Conservation (phyloP, 2,329 filamentous ascomycete genomes). For the Colletotrichum caudatum region DNA sequence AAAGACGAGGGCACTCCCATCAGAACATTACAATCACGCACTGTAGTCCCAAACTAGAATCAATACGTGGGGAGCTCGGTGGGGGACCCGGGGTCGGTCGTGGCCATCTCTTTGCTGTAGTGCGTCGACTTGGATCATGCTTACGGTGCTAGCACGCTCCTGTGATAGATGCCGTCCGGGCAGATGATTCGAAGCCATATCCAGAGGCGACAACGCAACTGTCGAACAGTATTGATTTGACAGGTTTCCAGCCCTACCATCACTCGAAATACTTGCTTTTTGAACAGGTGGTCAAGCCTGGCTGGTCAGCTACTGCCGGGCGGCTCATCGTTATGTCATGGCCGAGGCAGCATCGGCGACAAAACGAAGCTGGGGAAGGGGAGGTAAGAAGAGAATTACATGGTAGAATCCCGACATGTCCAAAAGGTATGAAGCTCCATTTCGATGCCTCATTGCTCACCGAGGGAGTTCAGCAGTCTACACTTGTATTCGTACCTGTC, state of each 20-base stretch:
- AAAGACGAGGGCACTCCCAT: constrained; percentile 1
- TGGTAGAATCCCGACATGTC: background rate
- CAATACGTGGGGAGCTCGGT: background rate
- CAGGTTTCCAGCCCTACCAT: background rate
- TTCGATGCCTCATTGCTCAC: constrained; percentile 20
- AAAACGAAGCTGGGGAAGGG: background rate
- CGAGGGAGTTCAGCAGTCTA: constrained; percentile 17
- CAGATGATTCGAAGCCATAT: background rate
- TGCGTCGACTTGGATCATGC: background rate
- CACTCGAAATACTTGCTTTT: background rate
- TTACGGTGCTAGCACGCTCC: background rate
- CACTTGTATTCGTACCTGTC: background rate
- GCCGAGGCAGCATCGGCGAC: background rate
- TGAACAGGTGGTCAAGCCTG: background rate
- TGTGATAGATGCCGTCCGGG: too few relatives aligned
- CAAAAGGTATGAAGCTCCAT: background rate
- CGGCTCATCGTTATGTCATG: background rate
- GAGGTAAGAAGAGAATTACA: background rate
- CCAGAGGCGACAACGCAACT: background rate
- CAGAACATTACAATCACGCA: constrained; percentile 1
- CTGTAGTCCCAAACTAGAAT: background rate
- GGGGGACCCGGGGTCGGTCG: too few relatives aligned
- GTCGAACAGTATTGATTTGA: background rate
- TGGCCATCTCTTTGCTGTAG: background rate
- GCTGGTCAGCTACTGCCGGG: background rate